Percentiles rank a stretch among this genome's conserved stretches.
These are phyloP conservation scores for Hordeum marinum DNA, from an alignment of 176 grass and related monocot genomes.

Conservation along the genomic window DNA sequence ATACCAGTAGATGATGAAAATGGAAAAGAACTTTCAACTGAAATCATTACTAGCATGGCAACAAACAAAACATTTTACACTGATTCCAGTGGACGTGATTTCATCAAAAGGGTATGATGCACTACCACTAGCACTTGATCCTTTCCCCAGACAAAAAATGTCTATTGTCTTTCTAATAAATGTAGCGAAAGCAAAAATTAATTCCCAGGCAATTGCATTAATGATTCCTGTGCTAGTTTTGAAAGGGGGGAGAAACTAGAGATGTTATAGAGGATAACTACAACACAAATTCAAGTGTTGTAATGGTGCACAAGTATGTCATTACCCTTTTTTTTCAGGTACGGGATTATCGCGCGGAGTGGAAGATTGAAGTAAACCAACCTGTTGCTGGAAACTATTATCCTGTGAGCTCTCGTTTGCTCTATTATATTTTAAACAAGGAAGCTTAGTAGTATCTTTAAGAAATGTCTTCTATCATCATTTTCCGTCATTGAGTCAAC, in stretches of 20 bases:
- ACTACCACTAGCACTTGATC: neutral
- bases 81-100: slow-evolving; percentile 91
- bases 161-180: neutral
- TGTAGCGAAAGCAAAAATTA: neutral
- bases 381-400: slow-evolving; percentile 98
- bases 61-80: slow-evolving; percentile 95
- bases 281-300: neutral
- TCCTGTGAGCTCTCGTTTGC: slow-evolving; percentile 56
- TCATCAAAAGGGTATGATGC: slow-evolving; percentile 81
- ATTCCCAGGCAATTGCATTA: neutral
- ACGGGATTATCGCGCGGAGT: slow-evolving; percentile 83
- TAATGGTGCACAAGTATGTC: neutral
- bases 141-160: neutral
- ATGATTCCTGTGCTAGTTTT: neutral
- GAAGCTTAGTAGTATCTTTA: slow-evolving; percentile 6
- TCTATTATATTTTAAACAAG: neutral
- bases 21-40: slow-evolving; percentile 84
- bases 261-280: neutral
- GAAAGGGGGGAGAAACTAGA: neutral
- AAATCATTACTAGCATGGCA: slow-evolving; percentile 66
- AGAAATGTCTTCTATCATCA: neutral
- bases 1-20: slow-evolving; percentile 75
- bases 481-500: neutral
- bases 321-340: slow-evolving; percentile 47
- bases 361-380: slow-evolving; percentile 86